phyloP scores from a whole-genome alignment of 169 alveolate genomes.

The Plasmodium adleri region DNA sequence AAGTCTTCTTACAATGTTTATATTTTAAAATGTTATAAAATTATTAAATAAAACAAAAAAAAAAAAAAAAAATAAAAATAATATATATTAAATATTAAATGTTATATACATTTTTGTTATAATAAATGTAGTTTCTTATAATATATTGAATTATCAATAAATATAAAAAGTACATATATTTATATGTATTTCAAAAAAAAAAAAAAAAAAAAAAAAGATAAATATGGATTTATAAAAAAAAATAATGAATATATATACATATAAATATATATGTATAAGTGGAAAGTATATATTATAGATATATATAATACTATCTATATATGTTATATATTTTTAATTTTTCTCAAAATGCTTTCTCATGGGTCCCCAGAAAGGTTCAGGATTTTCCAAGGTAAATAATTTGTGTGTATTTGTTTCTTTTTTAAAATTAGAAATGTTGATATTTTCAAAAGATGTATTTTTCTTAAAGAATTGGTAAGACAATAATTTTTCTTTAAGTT shows the following conservation, averaged over 20 bases:
- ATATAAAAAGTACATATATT: no score
- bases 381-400: slow-evolving; percentile 65
- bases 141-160: no score
- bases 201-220: no score
- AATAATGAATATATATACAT: neutral
- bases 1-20: no score
- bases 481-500: slow-evolving; percentile 45
- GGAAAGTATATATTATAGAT: slow-evolving; percentile 14
- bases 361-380: slow-evolving; percentile 78
- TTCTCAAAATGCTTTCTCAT: slow-evolving; percentile 67
- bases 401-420: slow-evolving; percentile 15
- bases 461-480: slow-evolving; percentile 73
- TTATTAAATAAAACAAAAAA: no score
- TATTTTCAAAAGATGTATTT: slow-evolving; percentile 52
- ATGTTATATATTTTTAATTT: neutral
- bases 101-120: no score
- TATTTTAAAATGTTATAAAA: no score
- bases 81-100: no score
- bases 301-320: neutral
- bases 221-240: no score
- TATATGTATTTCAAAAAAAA: no score
- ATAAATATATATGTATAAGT: neutral
- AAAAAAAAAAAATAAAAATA: no score
- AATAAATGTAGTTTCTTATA: no score
- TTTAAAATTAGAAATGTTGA: slow-evolving; percentile 23